These are phyloP conservation scores for Fusarium pseudocircinatum DNA, from an alignment of 2,329 filamentous ascomycete species.

Conservation along the genomic window DNA sequence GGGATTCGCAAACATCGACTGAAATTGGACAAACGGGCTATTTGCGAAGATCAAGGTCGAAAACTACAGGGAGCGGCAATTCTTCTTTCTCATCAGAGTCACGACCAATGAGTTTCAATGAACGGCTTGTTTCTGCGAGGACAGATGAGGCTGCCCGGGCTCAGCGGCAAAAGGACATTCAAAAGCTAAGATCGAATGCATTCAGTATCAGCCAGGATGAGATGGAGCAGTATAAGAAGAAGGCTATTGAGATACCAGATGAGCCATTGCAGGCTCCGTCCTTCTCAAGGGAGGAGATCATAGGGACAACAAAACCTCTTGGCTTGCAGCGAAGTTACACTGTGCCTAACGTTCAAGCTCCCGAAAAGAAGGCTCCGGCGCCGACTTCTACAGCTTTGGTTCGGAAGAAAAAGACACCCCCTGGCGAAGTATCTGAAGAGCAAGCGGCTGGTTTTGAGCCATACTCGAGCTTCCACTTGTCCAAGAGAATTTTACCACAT, in stretches of 20 bases:
- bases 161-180: constrained; percentile 63
- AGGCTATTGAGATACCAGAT: constrained; percentile 64
- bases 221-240: constrained; percentile 67
- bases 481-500: constrained; percentile 84
- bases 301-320: constrained; percentile 48
- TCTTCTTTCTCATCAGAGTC: constrained; percentile 41
- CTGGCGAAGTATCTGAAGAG: constrained; percentile 38
- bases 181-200: constrained; percentile 61
- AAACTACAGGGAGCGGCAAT: constrained; percentile 48
- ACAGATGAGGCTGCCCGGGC: constrained; percentile 61
- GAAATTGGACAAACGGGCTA: constrained; percentile 47
- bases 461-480: constrained; percentile 86
- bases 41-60: constrained; percentile 56
- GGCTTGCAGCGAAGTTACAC: constrained; percentile 57
- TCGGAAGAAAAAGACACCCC: constrained; percentile 27
- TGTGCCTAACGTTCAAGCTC: constrained; percentile 46
- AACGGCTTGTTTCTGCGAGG: constrained; percentile 80
- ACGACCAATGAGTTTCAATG: constrained; percentile 76
- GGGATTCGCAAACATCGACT: constrained; percentile 36
- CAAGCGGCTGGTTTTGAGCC: constrained; percentile 74
- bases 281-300: constrained; percentile 72
- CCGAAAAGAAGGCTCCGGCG: constrained; percentile 27
- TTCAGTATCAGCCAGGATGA: constrained; percentile 68
- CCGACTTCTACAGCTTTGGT: constrained; percentile 15
- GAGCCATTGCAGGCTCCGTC: constrained; percentile 58